Evolutionary conservation across 176 grass and related monocot species (phyloP), one percentile per base, ranked within the genome.

Genomic region (Olyra latifolia): DNA sequence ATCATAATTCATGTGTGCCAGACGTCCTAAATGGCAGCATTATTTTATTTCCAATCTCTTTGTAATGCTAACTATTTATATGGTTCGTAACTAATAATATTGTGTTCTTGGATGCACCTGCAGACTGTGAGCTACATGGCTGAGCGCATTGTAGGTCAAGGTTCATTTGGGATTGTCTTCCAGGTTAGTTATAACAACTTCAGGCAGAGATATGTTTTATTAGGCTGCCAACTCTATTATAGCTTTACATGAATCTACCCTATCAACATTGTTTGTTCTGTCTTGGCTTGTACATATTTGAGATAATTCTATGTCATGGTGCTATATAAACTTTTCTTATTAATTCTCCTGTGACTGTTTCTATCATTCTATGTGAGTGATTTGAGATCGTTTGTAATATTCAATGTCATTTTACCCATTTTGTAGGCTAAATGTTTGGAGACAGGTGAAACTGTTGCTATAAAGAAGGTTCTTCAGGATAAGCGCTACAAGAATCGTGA

Each of bases 401-500:
- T 32, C 15, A 46, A 32, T 27, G 0, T 8, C 29, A 58, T 57
- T 44, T 53, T 75, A 2, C n/a, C 45, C 19, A 8, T 45, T 84
- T 64, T 84, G 25, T 76, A 94, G 92, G 92, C 92, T 19, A 94
- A 91, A 65, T 94, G 92, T 46, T 80, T 94, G 66, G 92, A 94
- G 83, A 94, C 79, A 12, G 86, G 92, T 60, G 92, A 94, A 76
- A 91, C 88, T 69, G 92, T 94, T 58, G 92, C 92, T 10, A 94
- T 94, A 69, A 94, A 94, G 83, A 94, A 94, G 86, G 92, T 94
- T 83, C 88, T 94, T 68, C 92, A 94, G 81, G 92, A 94, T 43
- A 94, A 94, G 85, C 87, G 92, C n/a, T 94, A 94, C 83, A 94
- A 94, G 88, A 94, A 94, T 66, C 92, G 92, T 29, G 92, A 94